Percentiles rank a stretch among this genome's conserved stretches.
Evolutionary conservation across 2,329 filamentous ascomycete genomes (phyloP).

Genomic region (Claviceps cyperi): DNA sequence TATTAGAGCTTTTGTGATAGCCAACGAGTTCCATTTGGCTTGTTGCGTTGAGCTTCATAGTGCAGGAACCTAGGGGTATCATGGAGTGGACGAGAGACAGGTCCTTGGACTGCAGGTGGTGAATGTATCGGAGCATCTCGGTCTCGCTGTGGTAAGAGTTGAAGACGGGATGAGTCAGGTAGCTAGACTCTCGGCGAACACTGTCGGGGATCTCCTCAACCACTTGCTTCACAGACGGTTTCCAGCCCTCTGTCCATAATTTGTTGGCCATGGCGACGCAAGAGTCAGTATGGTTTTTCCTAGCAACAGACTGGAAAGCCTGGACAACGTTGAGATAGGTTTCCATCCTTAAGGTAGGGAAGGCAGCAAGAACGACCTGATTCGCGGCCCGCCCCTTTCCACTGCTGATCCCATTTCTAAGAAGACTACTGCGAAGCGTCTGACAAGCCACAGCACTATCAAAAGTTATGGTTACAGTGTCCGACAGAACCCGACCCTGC

Average conservation of each 20-base stretch:
- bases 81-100: constrained; percentile 90
- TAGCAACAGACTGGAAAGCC: constrained; percentile 15
- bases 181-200: constrained; percentile 58
- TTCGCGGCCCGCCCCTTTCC: constrained; percentile 41
- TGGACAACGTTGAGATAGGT: constrained; percentile 10
- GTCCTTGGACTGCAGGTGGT: constrained; percentile 87
- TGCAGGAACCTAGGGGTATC: constrained; percentile 94
- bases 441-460: constrained; percentile 10
- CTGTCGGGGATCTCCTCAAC: constrained; percentile 33
- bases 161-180: constrained; percentile 83
- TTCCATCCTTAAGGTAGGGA: constrained; percentile 12
- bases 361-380: constrained; percentile 15
- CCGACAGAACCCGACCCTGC: constrained; percentile 51
- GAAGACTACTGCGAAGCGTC: constrained; percentile 23
- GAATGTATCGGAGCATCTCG: constrained; percentile 83
- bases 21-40: constrained; percentile 85
- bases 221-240: constrained; percentile 21
- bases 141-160: constrained; percentile 93
- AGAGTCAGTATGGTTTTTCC: constrained; percentile 11
- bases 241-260: constrained; percentile 24
- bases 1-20: constrained; percentile 57
- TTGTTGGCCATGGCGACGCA: constrained; percentile 20
- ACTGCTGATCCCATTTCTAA: constrained; percentile 52
- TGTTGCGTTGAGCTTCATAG: constrained; percentile 94
- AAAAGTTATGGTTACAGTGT: constrained; percentile 59